These are phyloP conservation scores for Canavalia ensiformis DNA, from an alignment of 306 rosid genomes.

Conservation along the genomic window DNA sequence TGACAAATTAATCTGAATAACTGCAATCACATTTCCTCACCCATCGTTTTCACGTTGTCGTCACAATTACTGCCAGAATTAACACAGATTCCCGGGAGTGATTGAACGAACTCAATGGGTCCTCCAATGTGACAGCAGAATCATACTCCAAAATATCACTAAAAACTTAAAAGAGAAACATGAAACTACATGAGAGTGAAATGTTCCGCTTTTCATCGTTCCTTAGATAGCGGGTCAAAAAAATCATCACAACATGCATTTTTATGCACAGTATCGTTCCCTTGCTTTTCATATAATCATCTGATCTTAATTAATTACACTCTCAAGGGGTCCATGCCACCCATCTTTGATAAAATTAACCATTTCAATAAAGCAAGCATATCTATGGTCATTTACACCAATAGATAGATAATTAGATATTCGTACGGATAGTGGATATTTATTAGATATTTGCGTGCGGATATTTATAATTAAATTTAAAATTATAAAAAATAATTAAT, in stretches of 20 bases:
- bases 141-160: conserved; percentile 40
- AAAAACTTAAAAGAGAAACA: background rate
- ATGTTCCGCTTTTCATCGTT: conserved; percentile 42
- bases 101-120: conserved; percentile 52
- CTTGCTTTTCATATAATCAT: conserved; percentile 41
- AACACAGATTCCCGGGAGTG: conserved; percentile 46
- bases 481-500: too few relatives aligned
- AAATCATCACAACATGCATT: conserved; percentile 17
- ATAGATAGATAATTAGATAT: too few relatives aligned
- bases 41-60: conserved; percentile 41
- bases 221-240: conserved; percentile 60
- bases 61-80: conserved; percentile 45
- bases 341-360: background rate
- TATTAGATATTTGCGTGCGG: too few relatives aligned
- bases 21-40: background rate
- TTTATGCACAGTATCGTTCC: conserved; percentile 28
- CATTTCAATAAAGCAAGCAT: too few relatives aligned
- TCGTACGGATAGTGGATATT: too few relatives aligned
- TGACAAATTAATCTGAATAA: conserved; percentile 16
- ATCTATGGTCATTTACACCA: too few relatives aligned
- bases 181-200: conserved; percentile 31
- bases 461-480: too few relatives aligned
- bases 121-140: conserved; percentile 53
- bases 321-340: conserved; percentile 33
- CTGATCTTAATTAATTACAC: background rate